Evolutionary conservation across 148 eudicot genomes (phyloP), one percentile per base, ranked within the genome.

Genomic region (Chenopodium suecicum): DNA sequence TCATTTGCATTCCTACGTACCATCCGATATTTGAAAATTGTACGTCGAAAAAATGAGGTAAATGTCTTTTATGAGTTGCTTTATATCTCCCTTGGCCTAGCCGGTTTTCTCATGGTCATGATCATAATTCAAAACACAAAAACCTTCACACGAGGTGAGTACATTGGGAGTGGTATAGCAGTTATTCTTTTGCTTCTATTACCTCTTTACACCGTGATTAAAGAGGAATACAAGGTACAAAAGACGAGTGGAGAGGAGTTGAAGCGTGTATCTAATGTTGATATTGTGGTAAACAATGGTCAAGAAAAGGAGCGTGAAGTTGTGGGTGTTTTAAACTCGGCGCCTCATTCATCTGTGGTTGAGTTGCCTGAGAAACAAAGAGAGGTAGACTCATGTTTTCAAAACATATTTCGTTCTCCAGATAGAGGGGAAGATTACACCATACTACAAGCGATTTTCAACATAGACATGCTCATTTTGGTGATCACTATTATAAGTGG

Each of bases 381-480:
- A 62, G 31, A 78, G 7, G 79, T 12, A 2, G 67, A 63, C 20
- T 47, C 70, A 11, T 85, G 88, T 60, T 85, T 74, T 32, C 69
- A 83, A 20, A 73, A 85, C 10, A 56, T 85, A 0, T 81, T 88
- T 9, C 48, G 66, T 3, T 74, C 88, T 9, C 88, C 88, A 0
- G 46, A 44, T 9, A 71, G 90, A 75, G 90, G 90, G 16, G 85
- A 85, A 6, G 90, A 88, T 48, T 88, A 78, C 72, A 83, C 86
- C 32, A 88, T 88, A 12, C 77, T 88, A 8, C 88, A 88, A 54
- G 90, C 86, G 1, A 74, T 88, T 41, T 83, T 88, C 63, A 88
- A 84, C 52, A 37, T 88, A 4, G 90, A 88, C 67, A 88, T 88
- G 90, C 23, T 85, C 48, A 75, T 85, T 7, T 22, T 88, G 31